A percentile compares a stretch with the other conserved stretches of the same genome.
These are phyloP conservation scores for Globisporangium canariense DNA, from an alignment of 352 stramenopile genomes.

Conservation along the genomic window DNA sequence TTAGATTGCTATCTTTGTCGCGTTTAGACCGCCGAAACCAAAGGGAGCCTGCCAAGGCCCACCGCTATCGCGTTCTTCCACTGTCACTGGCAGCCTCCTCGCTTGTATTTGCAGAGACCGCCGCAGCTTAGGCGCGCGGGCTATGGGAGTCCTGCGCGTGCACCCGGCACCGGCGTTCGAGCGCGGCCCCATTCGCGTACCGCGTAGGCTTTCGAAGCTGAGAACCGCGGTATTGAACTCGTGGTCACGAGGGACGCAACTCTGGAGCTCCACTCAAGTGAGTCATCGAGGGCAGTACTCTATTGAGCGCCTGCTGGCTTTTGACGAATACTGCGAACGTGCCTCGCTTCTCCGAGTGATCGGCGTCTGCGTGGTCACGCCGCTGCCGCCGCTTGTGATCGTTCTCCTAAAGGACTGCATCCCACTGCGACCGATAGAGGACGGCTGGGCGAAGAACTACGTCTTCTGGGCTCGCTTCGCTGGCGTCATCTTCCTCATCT, in stretches of 20 bases:
- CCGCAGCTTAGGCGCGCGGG: not conserved
- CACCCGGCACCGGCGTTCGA: not conserved
- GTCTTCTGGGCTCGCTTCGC: not conserved
- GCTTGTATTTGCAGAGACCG: no score
- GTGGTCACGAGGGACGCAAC: not conserved
- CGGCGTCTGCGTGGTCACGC: not conserved
- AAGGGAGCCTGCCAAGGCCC: no score
- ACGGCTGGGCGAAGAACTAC: not conserved
- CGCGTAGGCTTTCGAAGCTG: no score
- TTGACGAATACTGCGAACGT: not conserved
- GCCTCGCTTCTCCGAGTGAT: not conserved
- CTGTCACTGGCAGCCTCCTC: no score
- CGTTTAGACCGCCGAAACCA: not conserved
- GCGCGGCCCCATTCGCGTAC: not conserved
- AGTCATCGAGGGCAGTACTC: not conserved
- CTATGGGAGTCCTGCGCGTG: not conserved
- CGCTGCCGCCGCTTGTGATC: not conserved
- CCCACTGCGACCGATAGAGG: not conserved
- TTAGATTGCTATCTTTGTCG: no score
- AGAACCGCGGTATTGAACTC: not conserved
- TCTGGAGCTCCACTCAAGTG: not conserved
- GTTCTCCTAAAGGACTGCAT: not conserved
- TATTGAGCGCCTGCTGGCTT: not conserved
- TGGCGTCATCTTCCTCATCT: not conserved
- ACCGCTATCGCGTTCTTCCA: no score